phyloP scores from a whole-genome alignment of 345 rosid genomes.

The Arabis alpina region DNA sequence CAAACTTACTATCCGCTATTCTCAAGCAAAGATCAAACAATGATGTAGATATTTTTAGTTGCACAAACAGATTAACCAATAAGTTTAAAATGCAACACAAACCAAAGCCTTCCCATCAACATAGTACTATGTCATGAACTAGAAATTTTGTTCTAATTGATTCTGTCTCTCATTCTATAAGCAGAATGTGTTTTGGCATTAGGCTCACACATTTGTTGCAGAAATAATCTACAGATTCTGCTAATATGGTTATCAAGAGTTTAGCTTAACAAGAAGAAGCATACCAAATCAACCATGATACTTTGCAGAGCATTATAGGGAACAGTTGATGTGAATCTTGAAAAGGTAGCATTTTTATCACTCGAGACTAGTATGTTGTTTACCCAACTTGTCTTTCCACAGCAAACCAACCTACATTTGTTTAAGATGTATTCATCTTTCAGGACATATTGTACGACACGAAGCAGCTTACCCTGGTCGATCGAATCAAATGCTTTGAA shows the following conservation, averaged over 20 bases:
- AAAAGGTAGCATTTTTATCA: conserved; percentile 35
- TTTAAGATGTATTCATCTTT: conserved; percentile 55
- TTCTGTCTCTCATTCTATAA: not conserved
- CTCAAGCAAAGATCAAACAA: conserved; percentile 2
- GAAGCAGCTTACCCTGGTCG: conserved; percentile 67
- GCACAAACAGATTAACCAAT: not conserved
- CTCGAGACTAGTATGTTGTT: conserved; percentile 44
- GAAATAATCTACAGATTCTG: not conserved
- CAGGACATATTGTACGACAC: conserved; percentile 57
- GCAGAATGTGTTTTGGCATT: not conserved
- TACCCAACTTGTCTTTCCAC: conserved; percentile 53
- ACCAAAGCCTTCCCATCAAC: not conserved
- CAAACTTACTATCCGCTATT: not conserved
- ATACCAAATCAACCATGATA: conserved; percentile 65
- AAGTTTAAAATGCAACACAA: not conserved
- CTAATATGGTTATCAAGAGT: not conserved
- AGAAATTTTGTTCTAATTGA: conserved; percentile 1
- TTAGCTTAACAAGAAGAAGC: conserved; percentile 21
- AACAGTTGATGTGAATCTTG: conserved; percentile 49
- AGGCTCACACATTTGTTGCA: conserved; percentile 10
- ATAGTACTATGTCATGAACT: not conserved
- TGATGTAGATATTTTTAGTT: conserved; percentile 5
- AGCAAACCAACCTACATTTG: conserved; percentile 53
- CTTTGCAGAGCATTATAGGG: conserved; percentile 50
- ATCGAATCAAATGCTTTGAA: conserved; percentile 85